Conservation (phyloP, 257 asterid species). For the Striga asiatica region DNA sequence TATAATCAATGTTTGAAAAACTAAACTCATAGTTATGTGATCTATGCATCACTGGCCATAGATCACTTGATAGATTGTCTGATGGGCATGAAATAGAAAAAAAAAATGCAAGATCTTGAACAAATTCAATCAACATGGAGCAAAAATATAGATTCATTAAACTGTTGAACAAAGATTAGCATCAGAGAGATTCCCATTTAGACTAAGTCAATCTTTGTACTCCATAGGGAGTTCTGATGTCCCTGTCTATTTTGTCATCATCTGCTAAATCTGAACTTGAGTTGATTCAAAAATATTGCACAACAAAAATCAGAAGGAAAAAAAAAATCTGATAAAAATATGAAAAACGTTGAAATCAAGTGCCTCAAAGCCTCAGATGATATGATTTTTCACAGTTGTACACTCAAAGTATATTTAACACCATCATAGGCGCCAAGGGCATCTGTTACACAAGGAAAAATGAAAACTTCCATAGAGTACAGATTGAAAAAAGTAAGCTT, state of each 20-base stretch:
- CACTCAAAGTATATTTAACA: slow-evolving; percentile 58
- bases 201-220: slow-evolving; percentile 40
- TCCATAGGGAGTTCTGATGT: slow-evolving; percentile 40
- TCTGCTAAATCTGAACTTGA: slow-evolving; percentile 22
- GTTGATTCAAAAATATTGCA: too few relatives aligned
- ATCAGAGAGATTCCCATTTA: slow-evolving; percentile 10
- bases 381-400: slow-evolving; percentile 25
- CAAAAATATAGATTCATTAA: background rate
- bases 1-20: slow-evolving; percentile 13
- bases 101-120: background rate
- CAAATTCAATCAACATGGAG: too few relatives aligned
- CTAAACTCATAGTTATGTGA: slow-evolving; percentile 8
- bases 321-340: too few relatives aligned
- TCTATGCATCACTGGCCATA: slow-evolving; percentile 20
- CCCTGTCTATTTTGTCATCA: slow-evolving; percentile 81
- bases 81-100: background rate
- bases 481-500: too few relatives aligned
- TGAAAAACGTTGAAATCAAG: too few relatives aligned
- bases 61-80: background rate
- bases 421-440: slow-evolving; percentile 40
- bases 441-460: background rate
- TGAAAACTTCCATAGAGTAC: background rate
- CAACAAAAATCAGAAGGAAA: background rate
- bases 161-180: background rate
- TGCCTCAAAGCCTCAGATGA: slow-evolving; percentile 47